Evolutionary conservation across 2,329 filamentous ascomycete species (phyloP).

Genomic region (Cladophialophora immunda): DNA sequence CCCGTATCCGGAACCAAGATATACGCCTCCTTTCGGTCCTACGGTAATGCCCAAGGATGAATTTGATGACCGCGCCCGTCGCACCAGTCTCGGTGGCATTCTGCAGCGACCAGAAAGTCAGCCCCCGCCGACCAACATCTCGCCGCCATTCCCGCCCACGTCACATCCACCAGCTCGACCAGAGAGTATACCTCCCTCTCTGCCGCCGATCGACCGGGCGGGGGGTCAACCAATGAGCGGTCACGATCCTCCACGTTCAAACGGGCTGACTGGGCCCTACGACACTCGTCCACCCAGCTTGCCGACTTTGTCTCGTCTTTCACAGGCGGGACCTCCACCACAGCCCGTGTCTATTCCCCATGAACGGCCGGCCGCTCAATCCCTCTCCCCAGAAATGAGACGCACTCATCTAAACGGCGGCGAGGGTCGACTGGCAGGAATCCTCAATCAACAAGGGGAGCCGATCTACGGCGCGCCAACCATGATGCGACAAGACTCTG

Average conservation of each 20-base stretch:
- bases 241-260: constrained; percentile 33
- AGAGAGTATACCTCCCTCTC: constrained; percentile 34
- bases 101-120: constrained; percentile 52
- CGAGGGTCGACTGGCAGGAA: constrained; percentile 32
- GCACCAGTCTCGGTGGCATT: constrained; percentile 55
- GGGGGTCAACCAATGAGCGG: constrained; percentile 12
- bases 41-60: constrained; percentile 32
- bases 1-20: constrained; percentile 28
- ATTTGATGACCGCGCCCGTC: constrained; percentile 43
- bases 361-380: constrained; percentile 29
- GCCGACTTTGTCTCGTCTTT: constrained; percentile 25
- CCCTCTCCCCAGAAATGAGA: constrained; percentile 38
- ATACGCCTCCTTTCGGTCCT: constrained; percentile 32
- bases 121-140: constrained; percentile 33
- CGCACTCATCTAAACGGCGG: constrained; percentile 32
- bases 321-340: constrained; percentile 20
- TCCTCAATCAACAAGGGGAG: constrained; percentile 32
- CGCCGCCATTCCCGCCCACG: constrained; percentile 22
- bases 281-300: constrained; percentile 39
- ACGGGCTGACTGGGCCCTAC: constrained; percentile 33
- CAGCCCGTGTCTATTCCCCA: constrained; percentile 22
- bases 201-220: constrained; percentile 29
- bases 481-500: constrained; percentile 41
- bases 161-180: constrained; percentile 29
- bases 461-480: constrained; percentile 24